Base-by-base conservation (phyloP, 2,329 filamentous ascomycete species). In the Neoascochyta sp. region DNA sequence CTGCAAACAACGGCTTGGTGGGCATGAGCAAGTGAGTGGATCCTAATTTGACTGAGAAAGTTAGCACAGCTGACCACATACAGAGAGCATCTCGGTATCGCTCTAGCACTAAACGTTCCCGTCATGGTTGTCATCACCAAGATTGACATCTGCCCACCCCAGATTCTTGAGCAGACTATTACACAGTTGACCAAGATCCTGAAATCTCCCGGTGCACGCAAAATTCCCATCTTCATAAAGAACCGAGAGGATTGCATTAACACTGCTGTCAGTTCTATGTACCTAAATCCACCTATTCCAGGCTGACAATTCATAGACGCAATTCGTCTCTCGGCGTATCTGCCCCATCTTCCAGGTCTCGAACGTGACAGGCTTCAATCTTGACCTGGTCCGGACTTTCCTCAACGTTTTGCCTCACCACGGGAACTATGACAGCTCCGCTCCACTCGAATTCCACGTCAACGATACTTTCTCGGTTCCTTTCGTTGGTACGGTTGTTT, bases 381-480 rank as follows among this genome's bases (percentile, higher is more conserved):
- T 98, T 24, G 86, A 95, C 42, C 74, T 95, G 4, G 88, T 98
- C 4, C 83, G 90, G 32, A 86, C 83, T 0, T 98, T 98, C 62
- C 68, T 98, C 32, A 96, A 96, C 53, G 94, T 96, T 39, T 73
- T 98, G 3, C 92, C 92, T 1, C 89, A 95, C 48, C 86, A 95
- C 49, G 90, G 90, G 27, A 85, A 90, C 39, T 96, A 96, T 61
- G 86, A 96, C 57, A 74, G 81, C 11, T 81, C 86, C 25, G 57
- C 86, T 0, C 82, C 89, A 0, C 93, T 96, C 45, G 92, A 96
- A 58, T 95, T 96, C 49, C 82, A 94, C 38, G 77, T 98, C 44
- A 98, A 96, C 57, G 92, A 98, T 60, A 96, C 87, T 0, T 98
- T 96, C 72, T 95, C 89, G 0, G 92, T 98, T 4, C 92, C 92